Conservation (phyloP, 495 filamentous ascomycete genomes). For the Annulohypoxylon bovei region DNA sequence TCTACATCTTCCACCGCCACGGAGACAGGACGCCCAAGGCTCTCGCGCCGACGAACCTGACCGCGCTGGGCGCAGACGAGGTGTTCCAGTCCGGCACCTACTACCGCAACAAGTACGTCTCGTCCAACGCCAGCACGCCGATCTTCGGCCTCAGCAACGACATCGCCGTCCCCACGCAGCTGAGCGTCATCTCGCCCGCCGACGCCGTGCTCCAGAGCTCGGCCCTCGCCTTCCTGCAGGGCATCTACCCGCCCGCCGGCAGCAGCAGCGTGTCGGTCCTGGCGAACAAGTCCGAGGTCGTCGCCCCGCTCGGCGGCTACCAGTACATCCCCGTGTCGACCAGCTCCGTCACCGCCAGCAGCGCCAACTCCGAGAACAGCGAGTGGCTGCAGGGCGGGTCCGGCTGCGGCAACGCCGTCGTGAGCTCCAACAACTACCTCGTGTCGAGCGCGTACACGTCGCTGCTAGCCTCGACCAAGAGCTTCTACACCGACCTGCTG, state of each 20-base stretch:
- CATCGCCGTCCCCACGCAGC: slow-evolving; percentile 66
- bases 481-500: slow-evolving; percentile 71
- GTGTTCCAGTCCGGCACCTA: slow-evolving; percentile 67
- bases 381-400: slow-evolving; percentile 68
- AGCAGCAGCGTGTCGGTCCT: slow-evolving; percentile 58
- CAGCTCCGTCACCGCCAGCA: slow-evolving; percentile 59
- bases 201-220: slow-evolving; percentile 74
- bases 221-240: slow-evolving; percentile 81
- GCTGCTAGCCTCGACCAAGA: slow-evolving; percentile 60
- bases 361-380: slow-evolving; percentile 65
- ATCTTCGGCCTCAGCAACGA: slow-evolving; percentile 63
- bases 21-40: slow-evolving; percentile 77
- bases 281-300: slow-evolving; percentile 67
- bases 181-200: slow-evolving; percentile 66
- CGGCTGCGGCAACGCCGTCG: slow-evolving; percentile 67
- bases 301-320: slow-evolving; percentile 73
- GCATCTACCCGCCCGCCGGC: slow-evolving; percentile 79
- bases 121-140: slow-evolving; percentile 49
- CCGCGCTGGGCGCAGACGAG: slow-evolving; percentile 74
- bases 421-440: slow-evolving; percentile 79
- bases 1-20: slow-evolving; percentile 76
- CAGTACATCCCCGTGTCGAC: slow-evolving; percentile 75
- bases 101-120: slow-evolving; percentile 69
- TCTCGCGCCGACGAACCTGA: slow-evolving; percentile 64
- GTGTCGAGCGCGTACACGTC: slow-evolving; percentile 65